Conservation (phyloP, 768 basidiomycete species). For the Tylopilus sp. region DNA sequence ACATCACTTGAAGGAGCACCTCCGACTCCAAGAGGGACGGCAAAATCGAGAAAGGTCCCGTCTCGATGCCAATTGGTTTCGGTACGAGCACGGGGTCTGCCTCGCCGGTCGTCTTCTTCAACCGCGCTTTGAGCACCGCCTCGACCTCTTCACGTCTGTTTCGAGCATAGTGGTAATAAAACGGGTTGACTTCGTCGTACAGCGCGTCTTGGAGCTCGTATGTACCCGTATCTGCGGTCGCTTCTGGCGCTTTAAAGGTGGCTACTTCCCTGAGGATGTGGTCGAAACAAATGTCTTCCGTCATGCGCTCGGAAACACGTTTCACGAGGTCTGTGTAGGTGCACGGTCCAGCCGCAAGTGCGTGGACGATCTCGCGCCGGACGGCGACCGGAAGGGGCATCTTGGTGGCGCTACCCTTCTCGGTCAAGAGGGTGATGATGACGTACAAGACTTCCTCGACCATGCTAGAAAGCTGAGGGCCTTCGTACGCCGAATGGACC, state of each 20-base stretch:
- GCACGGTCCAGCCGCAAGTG: slow-evolving; percentile 82
- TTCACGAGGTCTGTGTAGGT: slow-evolving; percentile 90
- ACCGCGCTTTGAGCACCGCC: slow-evolving; percentile 59
- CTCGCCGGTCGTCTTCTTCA: slow-evolving; percentile 61
- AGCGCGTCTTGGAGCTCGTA: slow-evolving; percentile 84
- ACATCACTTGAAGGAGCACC: slow-evolving; percentile 75
- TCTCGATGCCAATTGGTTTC: slow-evolving; percentile 56
- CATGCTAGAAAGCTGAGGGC: slow-evolving; percentile 72
- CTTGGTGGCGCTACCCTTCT: slow-evolving; percentile 69
- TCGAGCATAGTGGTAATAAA: slow-evolving; percentile 92
- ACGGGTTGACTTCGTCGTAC: slow-evolving; percentile 89
- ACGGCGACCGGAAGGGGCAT: slow-evolving; percentile 64
- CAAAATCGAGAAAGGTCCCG: slow-evolving; percentile 68
- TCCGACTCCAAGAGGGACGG: slow-evolving; percentile 64
- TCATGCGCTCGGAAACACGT: slow-evolving; percentile 83
- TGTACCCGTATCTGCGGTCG: slow-evolving; percentile 72
- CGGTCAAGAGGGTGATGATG: slow-evolving; percentile 81
- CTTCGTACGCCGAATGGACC: slow-evolving; percentile 60
- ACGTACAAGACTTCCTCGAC: slow-evolving; percentile 90
- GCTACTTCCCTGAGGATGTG: slow-evolving; percentile 75
- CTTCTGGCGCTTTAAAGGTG: slow-evolving; percentile 77
- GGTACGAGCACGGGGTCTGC: slow-evolving; percentile 76
- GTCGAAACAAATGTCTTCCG: slow-evolving; percentile 82
- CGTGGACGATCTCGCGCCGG: slow-evolving; percentile 84
- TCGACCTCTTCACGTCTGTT: slow-evolving; percentile 94